Evolutionary conservation across 208 protist genomes (phyloP), one percentile per base, ranked within the genome.

Genomic region (Phytomonas sp.): DNA sequence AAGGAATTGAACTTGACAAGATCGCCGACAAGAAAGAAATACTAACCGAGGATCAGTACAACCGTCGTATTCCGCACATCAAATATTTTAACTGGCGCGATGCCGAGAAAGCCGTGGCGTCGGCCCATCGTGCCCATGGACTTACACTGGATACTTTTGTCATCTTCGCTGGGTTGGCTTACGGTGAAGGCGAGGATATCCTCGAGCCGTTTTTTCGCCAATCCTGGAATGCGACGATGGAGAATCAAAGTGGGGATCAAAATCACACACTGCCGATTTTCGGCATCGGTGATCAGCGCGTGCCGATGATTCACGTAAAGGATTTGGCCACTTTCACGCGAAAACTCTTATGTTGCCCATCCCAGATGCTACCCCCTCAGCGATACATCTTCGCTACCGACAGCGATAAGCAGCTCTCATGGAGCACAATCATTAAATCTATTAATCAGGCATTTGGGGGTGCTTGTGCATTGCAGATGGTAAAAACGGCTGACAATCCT

Each of bases 21-120:
- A 45, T 40, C 40, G 68, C 32, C 11, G 72, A 56, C 26, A 70
- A 72, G 12, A 60, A 80, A 59, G 90, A 96, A 71, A 63, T 93
- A 37, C 77, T 97, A 19, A 95, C 91, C 11, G 95, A 98, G 79
- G 95, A 98, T 56, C 89, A 96, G 73, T 97, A 89, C 80, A 94
- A 96, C 74, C 84, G 89, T n/a, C 86, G 95, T 33, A 83, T 95
- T 65, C 90, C 95, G 12, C 95, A 98, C 75, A 76, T 89, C 32
- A 91, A 94, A 66, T 97, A 96, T 76, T 84, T 88, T 70, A 89
- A 83, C 73, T 97, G 88, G 81, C 85, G 92, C 29, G 89, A 98
- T 61, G 93, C 94, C 11, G 96, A 98, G 82, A 94, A 93, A 66
- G 81, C 89, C 12, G 86, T 94, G n/a, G 89, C 90, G 30, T 77